phyloP scores from a whole-genome alignment of 192 early-diverging fungal species.

The Blastocladiella britannica region DNA sequence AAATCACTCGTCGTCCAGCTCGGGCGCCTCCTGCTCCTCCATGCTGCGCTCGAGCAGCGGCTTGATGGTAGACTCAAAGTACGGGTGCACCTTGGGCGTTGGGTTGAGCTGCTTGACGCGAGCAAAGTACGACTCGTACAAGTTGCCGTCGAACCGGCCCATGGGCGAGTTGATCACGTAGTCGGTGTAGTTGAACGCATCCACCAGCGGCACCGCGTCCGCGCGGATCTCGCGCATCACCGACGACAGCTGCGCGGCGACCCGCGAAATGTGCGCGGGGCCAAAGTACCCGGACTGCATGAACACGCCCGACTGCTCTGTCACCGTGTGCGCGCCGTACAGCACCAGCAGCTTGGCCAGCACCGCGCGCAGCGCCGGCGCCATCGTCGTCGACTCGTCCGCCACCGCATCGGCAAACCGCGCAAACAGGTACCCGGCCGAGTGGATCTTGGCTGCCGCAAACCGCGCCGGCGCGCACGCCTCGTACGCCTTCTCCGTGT shows the following conservation, averaged over 20 bases:
- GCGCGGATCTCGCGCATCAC: conserved; percentile 50
- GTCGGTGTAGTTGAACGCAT: conserved; percentile 74
- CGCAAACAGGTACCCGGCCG: conserved; percentile 62
- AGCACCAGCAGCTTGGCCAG: conserved; percentile 52
- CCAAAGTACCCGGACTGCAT: conserved; percentile 67
- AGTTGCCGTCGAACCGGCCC: conserved; percentile 65
- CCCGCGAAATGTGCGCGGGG: conserved; percentile 41
- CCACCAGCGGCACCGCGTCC: conserved; percentile 63
- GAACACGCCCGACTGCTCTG: conserved; percentile 65
- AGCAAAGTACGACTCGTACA: conserved; percentile 71
- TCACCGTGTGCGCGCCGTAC: conserved; percentile 64
- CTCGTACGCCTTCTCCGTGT: conserved; percentile 66
- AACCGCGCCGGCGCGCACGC: conserved; percentile 66
- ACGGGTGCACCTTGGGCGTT: conserved; percentile 37
- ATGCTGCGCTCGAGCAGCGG: conserved; percentile 44
- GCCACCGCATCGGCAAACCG: conserved; percentile 58
- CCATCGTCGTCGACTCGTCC: too few species aligned
- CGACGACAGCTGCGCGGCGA: conserved; percentile 38
- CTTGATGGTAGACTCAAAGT: conserved; percentile 58
- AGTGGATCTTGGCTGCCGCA: conserved; percentile 63
- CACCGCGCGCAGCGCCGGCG: conserved; percentile 37
- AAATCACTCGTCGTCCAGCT: conserved; percentile 36
- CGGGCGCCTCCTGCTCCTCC: conserved; percentile 28
- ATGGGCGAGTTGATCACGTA: conserved; percentile 76
- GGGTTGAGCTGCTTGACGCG: conserved; percentile 59